A percentile compares a stretch with the other conserved stretches of the same genome.
phyloP scores from a whole-genome alignment of 2,329 filamentous ascomycete genomes.

The Microsporum audouinii region DNA sequence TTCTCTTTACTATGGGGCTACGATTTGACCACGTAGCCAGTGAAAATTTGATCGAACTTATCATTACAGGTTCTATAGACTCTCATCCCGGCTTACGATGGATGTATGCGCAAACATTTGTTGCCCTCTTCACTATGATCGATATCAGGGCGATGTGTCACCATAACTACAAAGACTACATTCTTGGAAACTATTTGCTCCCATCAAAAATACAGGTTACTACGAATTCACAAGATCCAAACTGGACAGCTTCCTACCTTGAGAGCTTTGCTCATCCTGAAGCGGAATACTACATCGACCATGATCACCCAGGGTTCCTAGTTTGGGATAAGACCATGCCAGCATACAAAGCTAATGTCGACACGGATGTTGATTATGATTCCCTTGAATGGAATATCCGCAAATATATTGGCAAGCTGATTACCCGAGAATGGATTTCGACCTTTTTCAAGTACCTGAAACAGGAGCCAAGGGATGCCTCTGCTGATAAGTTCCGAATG shows the following conservation, averaged over 20 bases:
- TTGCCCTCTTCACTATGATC: slow-evolving; percentile 68
- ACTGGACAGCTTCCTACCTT: slow-evolving; percentile 70
- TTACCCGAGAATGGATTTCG: slow-evolving; percentile 76
- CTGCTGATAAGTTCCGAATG: slow-evolving; percentile 79
- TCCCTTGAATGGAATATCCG: slow-evolving; percentile 63
- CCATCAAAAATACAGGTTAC: slow-evolving; percentile 63
- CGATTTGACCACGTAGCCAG: slow-evolving; percentile 84
- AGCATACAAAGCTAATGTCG: slow-evolving; percentile 62
- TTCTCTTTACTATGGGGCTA: slow-evolving; percentile 80
- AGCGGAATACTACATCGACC: slow-evolving; percentile 80
- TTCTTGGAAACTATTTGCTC: slow-evolving; percentile 67
- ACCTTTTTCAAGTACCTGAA: slow-evolving; percentile 89
- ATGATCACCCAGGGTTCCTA: slow-evolving; percentile 89
- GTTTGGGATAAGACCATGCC: slow-evolving; percentile 86
- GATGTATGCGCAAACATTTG: slow-evolving; percentile 71
- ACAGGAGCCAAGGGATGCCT: slow-evolving; percentile 78
- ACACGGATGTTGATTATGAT: slow-evolving; percentile 61
- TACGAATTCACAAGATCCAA: slow-evolving; percentile 61
- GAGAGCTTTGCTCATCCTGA: slow-evolving; percentile 63
- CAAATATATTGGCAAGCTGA: slow-evolving; percentile 63
- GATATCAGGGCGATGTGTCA: slow-evolving; percentile 76
- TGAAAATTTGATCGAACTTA: slow-evolving; percentile 68
- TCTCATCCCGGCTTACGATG: slow-evolving; percentile 75
- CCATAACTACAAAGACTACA: slow-evolving; percentile 77
- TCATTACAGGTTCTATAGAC: slow-evolving; percentile 73